phyloP scores from a whole-genome alignment of 164 flowering plant genomes.

The Annona cherimola region DNA sequence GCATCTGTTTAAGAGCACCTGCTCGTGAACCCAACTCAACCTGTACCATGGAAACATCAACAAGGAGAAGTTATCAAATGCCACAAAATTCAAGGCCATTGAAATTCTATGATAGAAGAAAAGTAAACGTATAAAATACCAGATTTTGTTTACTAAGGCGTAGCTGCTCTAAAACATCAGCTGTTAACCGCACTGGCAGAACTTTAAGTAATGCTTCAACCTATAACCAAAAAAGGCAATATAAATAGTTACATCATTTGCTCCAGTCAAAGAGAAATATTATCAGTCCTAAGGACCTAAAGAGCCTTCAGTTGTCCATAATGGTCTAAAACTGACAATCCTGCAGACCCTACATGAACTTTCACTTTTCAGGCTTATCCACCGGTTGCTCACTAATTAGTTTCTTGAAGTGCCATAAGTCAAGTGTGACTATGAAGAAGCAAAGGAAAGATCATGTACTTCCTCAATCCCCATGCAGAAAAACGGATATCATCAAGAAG shows the following conservation, averaged over 20 bases:
- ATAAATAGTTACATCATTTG: not conserved
- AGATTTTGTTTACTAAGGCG: constrained; percentile 89
- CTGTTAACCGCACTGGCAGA: constrained; percentile 82
- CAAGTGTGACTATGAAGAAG: too few relatives aligned
- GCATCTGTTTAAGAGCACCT: constrained; percentile 91
- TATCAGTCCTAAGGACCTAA: not conserved
- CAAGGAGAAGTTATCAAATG: not conserved
- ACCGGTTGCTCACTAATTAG: too few relatives aligned
- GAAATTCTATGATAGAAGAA: not conserved
- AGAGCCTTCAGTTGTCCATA: too few relatives aligned
- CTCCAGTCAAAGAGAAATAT: not conserved
- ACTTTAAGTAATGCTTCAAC: constrained; percentile 82
- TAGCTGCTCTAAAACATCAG: constrained; percentile 84
- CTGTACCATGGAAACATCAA: constrained; percentile 23
- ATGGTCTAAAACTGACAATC: too few relatives aligned
- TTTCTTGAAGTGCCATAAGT: too few relatives aligned
- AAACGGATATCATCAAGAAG: too few relatives aligned
- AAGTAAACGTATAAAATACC: constrained; percentile 30
- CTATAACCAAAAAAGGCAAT: constrained; percentile 32
- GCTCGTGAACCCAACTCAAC: constrained; percentile 95
- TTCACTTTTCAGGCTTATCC: too few relatives aligned
- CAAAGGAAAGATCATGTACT: too few relatives aligned
- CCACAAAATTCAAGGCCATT: constrained; percentile 2
- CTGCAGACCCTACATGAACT: too few relatives aligned
- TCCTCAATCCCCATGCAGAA: too few relatives aligned